Evolutionary conservation across 2,329 filamentous ascomycete species (phyloP), one percentile per base, ranked within the genome.

Genomic region (Hymenoscyphus infarciens): DNA sequence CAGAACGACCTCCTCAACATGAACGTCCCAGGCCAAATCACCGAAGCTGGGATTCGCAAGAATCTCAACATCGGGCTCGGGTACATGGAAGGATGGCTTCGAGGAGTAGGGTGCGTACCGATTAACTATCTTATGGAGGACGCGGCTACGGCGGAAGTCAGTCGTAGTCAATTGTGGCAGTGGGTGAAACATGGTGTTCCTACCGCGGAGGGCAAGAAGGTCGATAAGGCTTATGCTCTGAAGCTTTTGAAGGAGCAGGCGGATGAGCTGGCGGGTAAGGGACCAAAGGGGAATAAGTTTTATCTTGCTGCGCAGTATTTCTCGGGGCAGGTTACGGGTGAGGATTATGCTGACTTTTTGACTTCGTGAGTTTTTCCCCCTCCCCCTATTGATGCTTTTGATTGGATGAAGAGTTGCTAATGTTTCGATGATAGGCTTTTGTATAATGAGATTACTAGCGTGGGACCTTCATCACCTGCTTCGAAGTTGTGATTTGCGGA

Each of bases 51-150:
- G 62, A 97, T 99, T 80, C 87, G 91, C 74, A 97, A 97, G 87
- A 99, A 98, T 81, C 83, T 99, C 68, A 94, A 92, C 80, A 98
- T 99, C 69, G 95, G 94, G 45, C 86, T 99, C 5, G 90, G 90
- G 59, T 99, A 99, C 80, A 99, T 98, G 94, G 95, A 99, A 80
- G 95, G 92, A 66, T 99, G 95, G 95, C 83, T 98, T 64, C 89
- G 93, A 66, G 95, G 94, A 38, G 85, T 98, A 25, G 95, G 95
- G 63, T 99, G 95, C 73, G 93, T 98, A 60, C 95, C 95, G 57
- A 97, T 98, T 80, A 97, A 98, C 83, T 96, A 89, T 77, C 83
- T 98, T 61, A 98, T 98, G 94, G 95, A 99, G 81, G 95, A 98
- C 71, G 95, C 95, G 19, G 95, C 95, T 27, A 99, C 95, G 1